Evolutionary conservation across 495 filamentous ascomycete species (phyloP), one percentile per base, ranked within the genome.

Genomic region (Letharia columbiana): DNA sequence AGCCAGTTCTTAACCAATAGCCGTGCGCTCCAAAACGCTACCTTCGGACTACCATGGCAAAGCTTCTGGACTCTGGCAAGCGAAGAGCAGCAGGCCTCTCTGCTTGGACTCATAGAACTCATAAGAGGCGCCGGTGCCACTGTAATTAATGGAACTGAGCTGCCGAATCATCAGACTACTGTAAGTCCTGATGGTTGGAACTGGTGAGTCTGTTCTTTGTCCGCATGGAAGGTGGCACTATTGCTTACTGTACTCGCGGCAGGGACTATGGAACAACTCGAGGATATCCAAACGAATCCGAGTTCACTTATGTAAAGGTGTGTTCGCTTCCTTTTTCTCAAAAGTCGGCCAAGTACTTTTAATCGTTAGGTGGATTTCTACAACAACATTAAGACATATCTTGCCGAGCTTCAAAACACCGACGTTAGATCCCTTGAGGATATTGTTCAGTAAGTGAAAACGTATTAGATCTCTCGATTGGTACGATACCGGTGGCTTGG

Each of bases 41-140:
- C 73, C 0, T 91, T 91, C 65, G 89, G 89, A 61, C 72, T 91
- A 12, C 88, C 89, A 35, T 90, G 87, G 88, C 65, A 81, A 52
- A 82, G 79, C 52, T 87, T 90, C 74, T 91, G 89, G 89, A 73
- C 75, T 12, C 74, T 81, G 20, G 85, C 81, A 18, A 78, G 84
- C 63, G 61, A 73, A 17, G 77, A 81, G 41, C 85, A 87, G 73
- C 75, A 83, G 63, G 47, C 76, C 2, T 73, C 77, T 57, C 78
- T 91, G 17, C 71, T 82, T 12, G 74, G 79, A 4, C 74, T 89
- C 1, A 64, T 90, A 28, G 65, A 75, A 0, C 71, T 87, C 59
- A 82, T 90, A 62, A 70, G 81, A 68, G 66, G 72, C 3, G 83
- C 86, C 37, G 89, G 89, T 4, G 89, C 88, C 13, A 86, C 79